Conservation (phyloP, 129 eudicot species). For the Ambrosia artemisiifolia region DNA sequence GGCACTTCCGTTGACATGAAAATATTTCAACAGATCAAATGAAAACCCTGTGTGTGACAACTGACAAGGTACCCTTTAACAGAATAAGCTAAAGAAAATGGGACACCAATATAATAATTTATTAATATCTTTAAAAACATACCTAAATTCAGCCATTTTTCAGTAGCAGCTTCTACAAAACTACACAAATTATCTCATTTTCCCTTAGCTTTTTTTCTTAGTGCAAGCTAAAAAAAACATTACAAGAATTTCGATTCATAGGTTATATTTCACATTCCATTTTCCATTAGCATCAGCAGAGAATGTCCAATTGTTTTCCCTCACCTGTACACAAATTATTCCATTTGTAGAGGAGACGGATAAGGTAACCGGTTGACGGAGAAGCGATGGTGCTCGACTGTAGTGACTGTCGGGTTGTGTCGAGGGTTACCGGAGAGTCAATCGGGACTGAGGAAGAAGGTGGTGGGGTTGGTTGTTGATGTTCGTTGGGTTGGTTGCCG, state of each 20-base stretch:
- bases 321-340: constrained; percentile 68
- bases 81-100: constrained; percentile 1
- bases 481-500: too few species aligned
- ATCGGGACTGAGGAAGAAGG: too few species aligned
- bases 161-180: constrained; percentile 31
- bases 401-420: too few species aligned
- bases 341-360: too few species aligned
- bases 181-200: constrained; percentile 18
- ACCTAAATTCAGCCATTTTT: constrained; percentile 14
- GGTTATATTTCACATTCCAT: constrained; percentile 91
- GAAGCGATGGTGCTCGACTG: too few species aligned
- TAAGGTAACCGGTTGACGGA: too few species aligned
- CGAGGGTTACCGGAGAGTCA: too few species aligned
- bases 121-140: constrained; percentile 3
- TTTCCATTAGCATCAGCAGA: constrained; percentile 62
- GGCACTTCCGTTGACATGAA: too few species aligned
- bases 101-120: constrained; percentile 14
- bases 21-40: too few species aligned
- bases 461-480: too few species aligned
- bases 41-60: too few species aligned
- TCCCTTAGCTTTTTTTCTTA: neutral
- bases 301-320: constrained; percentile 91
- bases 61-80: too few species aligned
- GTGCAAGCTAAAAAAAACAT: constrained; percentile 9
- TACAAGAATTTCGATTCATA: constrained; percentile 33